Evolutionary conservation across 768 basidiomycete genomes (phyloP).

Genomic region (Mycena olivaceomarginata): DNA sequence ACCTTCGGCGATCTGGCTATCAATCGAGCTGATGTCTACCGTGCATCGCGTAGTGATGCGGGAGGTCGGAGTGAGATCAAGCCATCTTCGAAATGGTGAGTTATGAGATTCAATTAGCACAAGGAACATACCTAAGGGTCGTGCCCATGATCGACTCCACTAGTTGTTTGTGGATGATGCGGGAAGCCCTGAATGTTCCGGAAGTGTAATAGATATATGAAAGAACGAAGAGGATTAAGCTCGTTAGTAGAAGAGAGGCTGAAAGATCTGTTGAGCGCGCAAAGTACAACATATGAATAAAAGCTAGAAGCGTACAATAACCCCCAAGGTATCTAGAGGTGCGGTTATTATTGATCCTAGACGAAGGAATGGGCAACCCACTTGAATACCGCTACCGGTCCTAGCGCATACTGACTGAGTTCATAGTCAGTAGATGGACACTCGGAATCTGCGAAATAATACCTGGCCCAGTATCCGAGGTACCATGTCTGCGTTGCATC

Average conservation of each 20-base stretch:
- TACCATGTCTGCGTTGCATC: conserved; percentile 63
- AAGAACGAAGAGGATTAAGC: conserved; percentile 54
- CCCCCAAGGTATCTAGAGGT: conserved; percentile 28
- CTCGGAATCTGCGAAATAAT: neutral
- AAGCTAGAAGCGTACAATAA: conserved; percentile 14
- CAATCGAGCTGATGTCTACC: conserved; percentile 78
- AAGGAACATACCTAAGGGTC: conserved; percentile 64
- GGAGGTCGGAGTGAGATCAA: conserved; percentile 66
- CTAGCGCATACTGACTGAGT: conserved; percentile 60
- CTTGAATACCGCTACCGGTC: conserved; percentile 58
- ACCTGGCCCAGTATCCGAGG: conserved; percentile 64
- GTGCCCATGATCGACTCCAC: conserved; percentile 74
- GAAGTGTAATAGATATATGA: conserved; percentile 64
- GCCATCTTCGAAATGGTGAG: conserved; percentile 60
- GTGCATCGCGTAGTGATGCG: conserved; percentile 83
- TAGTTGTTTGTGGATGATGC: conserved; percentile 70
- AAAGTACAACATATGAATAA: neutral
- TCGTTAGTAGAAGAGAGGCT: conserved; percentile 57
- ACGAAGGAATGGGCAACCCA: conserved; percentile 52
- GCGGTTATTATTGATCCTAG: neutral
- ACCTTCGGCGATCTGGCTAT: conserved; percentile 59
- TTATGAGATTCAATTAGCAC: neutral
- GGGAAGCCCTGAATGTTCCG: conserved; percentile 73
- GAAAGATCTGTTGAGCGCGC: neutral
- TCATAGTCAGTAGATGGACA: neutral